Evolutionary conservation across 2,329 filamentous ascomycete genomes (phyloP).

Genomic region (Canariomyces notabilis): DNA sequence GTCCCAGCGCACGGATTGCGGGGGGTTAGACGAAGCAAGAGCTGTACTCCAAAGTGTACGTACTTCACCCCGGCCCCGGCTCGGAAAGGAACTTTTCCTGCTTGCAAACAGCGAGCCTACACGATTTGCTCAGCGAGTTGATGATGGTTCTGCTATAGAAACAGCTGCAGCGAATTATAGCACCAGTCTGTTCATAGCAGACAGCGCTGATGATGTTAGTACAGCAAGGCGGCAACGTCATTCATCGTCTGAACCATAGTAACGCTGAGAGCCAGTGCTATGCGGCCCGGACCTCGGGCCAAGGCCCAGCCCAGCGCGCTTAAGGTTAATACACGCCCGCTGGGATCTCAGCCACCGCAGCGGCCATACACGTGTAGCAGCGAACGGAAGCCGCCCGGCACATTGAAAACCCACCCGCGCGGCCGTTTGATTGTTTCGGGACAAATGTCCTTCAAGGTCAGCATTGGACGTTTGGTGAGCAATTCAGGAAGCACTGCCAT

Average conservation of each 20-base stretch:
- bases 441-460: neutral
- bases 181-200: neutral
- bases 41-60: slow-evolving; percentile 4
- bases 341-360: slow-evolving; percentile 7
- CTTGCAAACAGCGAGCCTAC: neutral
- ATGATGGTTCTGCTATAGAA: neutral
- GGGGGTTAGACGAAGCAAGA: slow-evolving; percentile 12
- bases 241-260: slow-evolving; percentile 2
- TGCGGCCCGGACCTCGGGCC: slow-evolving; percentile 8
- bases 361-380: slow-evolving; percentile 5
- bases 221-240: neutral
- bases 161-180: neutral
- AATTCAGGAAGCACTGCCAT: slow-evolving; percentile 5
- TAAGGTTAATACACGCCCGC: slow-evolving; percentile 8
- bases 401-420: slow-evolving; percentile 6
- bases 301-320: slow-evolving; percentile 17
- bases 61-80: slow-evolving; percentile 5
- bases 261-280: neutral
- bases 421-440: slow-evolving; percentile 9
- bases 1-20: slow-evolving; percentile 22
- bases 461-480: neutral
- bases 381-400: slow-evolving; percentile 11
- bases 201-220: neutral
- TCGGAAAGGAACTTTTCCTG: slow-evolving; percentile 1
- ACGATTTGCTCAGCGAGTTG: no score